Evolutionary conservation across 2,329 filamentous ascomycete genomes (phyloP), one percentile per base, ranked within the genome.

Genomic region (Colletotrichum nymphaeae): DNA sequence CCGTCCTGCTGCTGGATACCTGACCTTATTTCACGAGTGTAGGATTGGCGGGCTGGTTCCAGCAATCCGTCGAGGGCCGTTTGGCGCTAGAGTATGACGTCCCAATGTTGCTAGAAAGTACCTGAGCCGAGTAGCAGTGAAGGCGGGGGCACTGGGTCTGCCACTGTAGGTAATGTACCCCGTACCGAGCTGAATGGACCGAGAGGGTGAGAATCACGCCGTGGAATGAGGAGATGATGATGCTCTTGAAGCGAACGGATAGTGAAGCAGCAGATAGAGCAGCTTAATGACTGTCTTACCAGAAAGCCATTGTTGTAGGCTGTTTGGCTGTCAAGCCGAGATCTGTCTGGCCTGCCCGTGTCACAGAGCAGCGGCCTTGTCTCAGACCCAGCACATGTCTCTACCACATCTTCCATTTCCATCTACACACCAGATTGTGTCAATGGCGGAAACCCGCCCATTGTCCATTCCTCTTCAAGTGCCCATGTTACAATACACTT

Each of bases 11-110:
- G 52, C 64, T 59, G 37, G 65, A 53, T 52, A 35, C 32, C 32
- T 35, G 32, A 35, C 32, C 32, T 35, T 35, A 37, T 46, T 67
- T 59, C 63, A 30, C 37, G 56, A 46, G 28, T n/a, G 19, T 26
- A 56, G 66, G 66, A 72, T 73, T 70, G 70, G 67, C 56, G 56
- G 67, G 65, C 30, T 65, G 56, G 70, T 66, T 56, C 70, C 26
- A 70, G 67, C 42, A 57, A 66, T 57, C 46, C 70, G 58, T 46
- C 42, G 46, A 70, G 65, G 53, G 56, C 57, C 46, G 67, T 73
- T 73, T 70, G 67, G 49, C 67, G 67, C 70, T 73, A 73, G 55
- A 64, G 55, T 32, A 73, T 73, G 60, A 65, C 70, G 70, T 70
- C 70, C 60, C 60, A 70, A 70, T 65, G 46, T 52, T 11, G 14